A percentile compares a stretch with the other conserved stretches of the same genome.
These are phyloP conservation scores for Effrenium voratum DNA, from an alignment of 73 alveolate genomes.

Conservation along the genomic window DNA sequence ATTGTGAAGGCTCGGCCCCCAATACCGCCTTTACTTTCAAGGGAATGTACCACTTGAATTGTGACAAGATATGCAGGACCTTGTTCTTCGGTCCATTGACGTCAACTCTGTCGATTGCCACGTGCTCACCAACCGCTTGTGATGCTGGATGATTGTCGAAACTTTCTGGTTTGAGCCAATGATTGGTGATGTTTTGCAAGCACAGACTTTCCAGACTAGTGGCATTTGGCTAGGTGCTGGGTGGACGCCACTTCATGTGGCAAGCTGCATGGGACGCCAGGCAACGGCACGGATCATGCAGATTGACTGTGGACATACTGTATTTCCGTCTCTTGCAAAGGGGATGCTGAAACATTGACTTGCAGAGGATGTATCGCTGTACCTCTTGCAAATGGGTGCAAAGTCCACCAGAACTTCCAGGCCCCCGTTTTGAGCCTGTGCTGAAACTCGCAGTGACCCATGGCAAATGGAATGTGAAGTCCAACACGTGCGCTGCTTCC, in stretches of 20 bases:
- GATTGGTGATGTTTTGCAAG: background rate
- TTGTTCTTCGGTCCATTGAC: constrained; percentile 58
- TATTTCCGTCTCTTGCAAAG: too few species aligned
- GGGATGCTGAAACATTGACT: too few species aligned
- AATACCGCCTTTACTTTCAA: background rate
- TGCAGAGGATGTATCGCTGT: constrained; percentile 65
- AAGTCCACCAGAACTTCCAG: constrained; percentile 61
- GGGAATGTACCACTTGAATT: background rate
- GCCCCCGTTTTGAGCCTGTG: background rate
- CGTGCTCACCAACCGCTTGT: background rate
- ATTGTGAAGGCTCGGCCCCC: constrained; percentile 35
- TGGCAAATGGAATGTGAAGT: too few species aligned
- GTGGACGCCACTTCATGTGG: constrained; percentile 92
- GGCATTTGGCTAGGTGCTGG: constrained; percentile 36
- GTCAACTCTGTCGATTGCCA: constrained; percentile 60
- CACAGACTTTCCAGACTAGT: too few species aligned
- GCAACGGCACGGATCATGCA: background rate
- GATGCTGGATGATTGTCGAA: background rate
- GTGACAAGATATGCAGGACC: constrained; percentile 20
- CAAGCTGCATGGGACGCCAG: constrained; percentile 94
- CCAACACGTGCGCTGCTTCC: background rate
- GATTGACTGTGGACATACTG: too few species aligned
- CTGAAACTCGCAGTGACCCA: background rate
- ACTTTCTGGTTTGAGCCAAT: background rate
- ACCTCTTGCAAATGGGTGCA: constrained; percentile 82